Evolutionary conservation across 495 filamentous ascomycete species (phyloP), one percentile per base, ranked within the genome.

Genomic region (Umbilicaria muhlenbergii): DNA sequence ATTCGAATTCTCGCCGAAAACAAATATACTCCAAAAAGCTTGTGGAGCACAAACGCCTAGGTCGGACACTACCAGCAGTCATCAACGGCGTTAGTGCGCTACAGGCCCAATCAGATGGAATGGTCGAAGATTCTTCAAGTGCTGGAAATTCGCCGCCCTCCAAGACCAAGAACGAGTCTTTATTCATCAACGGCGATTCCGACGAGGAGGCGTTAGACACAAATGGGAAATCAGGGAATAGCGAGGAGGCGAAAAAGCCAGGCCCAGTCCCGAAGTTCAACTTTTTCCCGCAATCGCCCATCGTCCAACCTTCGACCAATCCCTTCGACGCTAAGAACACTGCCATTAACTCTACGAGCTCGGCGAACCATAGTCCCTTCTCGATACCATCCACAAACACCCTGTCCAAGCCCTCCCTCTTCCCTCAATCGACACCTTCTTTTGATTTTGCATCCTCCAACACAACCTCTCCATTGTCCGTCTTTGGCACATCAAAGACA

Each of bases 11-110:
- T n/a, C 45, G 51, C 12, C 47, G 43, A 14, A 65, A 69, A 13
- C 71, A 73, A 49, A 53, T 63, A 11, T 75, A 70, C 42, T 74
- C 71, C 0, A 59, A 64, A 12, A 46, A 15, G 60, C 56, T 52
- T 14, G 71, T 75, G 12, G 71, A 74, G 50, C 56, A 53, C 16
- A 75, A 75, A 51, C 66, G 71, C 32, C 53, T 58, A 13, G 64
- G 67, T 15, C 59, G 71, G 53, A 69, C 52, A 16, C 46, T 72
- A 15, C 61, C 63, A 14, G 65, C 71, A 2, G 55, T 74, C 24
- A 61, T 72, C 35, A 66, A 74, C 48, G 71, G 71, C n/a, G 51
- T 73, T 47, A 66, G 48, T 37, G 63, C 71, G 44, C 56, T 57
- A 46, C 61, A 73, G 54, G 66, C 71, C 16, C 63, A 63, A 24